phyloP scores from a whole-genome alignment of 495 filamentous ascomycete species.

The Xylaria palmicola region DNA sequence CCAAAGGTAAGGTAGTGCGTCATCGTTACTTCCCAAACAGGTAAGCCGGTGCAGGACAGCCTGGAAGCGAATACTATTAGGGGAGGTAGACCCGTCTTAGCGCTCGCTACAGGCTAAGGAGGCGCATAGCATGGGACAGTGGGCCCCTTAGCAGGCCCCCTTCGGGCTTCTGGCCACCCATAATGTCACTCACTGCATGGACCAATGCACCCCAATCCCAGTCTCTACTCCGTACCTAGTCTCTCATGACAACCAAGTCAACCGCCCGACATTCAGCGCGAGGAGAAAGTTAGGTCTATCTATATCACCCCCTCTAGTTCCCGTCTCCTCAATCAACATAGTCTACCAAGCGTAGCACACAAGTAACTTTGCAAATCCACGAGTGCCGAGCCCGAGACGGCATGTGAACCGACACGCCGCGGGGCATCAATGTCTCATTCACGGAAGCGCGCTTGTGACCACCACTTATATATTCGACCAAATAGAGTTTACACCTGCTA shows the following conservation, averaged over 20 bases:
- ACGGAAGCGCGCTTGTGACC: neutral
- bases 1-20: slow-evolving; percentile 1
- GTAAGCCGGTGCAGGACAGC: neutral
- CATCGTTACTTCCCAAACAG: neutral
- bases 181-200: too few relatives aligned
- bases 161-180: too few relatives aligned
- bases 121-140: too few relatives aligned
- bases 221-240: too few relatives aligned
- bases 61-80: neutral
- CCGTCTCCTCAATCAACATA: too few relatives aligned
- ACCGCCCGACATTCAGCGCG: too few relatives aligned
- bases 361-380: neutral
- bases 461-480: neutral
- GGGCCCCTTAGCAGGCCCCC: neutral
- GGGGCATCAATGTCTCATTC: slow-evolving; percentile 1
- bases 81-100: neutral
- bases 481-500: neutral
- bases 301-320: too few relatives aligned
- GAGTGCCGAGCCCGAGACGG: neutral
- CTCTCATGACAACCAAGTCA: neutral
- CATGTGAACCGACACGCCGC: slow-evolving; percentile 12
- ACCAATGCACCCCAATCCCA: too few relatives aligned
- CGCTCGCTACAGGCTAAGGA: neutral
- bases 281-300: too few relatives aligned
- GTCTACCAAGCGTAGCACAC: neutral